Percentiles rank a stretch among this genome's conserved stretches.
Conservation (phyloP, 768 basidiomycete species). For the Trametes gibbosa region DNA sequence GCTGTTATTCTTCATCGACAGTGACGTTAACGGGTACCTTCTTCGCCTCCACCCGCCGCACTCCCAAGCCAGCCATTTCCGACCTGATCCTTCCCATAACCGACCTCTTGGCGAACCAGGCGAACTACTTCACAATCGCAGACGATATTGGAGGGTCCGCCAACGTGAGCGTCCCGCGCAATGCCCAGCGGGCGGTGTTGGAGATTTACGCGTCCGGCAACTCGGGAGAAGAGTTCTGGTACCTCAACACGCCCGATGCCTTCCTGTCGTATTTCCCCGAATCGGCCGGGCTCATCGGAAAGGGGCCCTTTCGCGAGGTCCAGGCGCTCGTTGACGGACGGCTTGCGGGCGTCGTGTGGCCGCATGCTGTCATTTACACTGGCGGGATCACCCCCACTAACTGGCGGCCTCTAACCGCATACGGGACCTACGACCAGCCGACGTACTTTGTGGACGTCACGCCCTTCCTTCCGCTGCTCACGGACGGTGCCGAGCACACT, state of each 20-base stretch:
- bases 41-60: background rate
- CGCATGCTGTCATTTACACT: conserved; percentile 59
- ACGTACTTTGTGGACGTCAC: conserved; percentile 75
- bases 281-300: conserved; percentile 42
- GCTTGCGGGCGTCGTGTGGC: conserved; percentile 55
- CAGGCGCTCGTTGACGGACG: conserved; percentile 51
- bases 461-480: conserved; percentile 65
- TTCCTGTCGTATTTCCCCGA: conserved; percentile 53
- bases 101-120: conserved; percentile 3
- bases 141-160: background rate
- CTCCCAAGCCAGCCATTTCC: background rate
- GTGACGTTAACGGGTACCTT: conserved; percentile 13
- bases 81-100: background rate
- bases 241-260: conserved; percentile 58
- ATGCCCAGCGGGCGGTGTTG: conserved; percentile 57
- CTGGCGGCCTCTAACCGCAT: conserved; percentile 50
- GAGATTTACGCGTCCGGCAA: conserved; percentile 67
- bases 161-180: conserved; percentile 55
- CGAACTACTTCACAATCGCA: conserved; percentile 3
- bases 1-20: background rate
- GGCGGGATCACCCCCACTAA: conserved; percentile 66
- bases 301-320: conserved; percentile 58
- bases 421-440: conserved; percentile 59
- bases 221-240: conserved; percentile 70
- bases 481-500: conserved; percentile 60